Conservation (phyloP, 495 filamentous ascomycete genomes). For the Cenococcum geophilum region DNA sequence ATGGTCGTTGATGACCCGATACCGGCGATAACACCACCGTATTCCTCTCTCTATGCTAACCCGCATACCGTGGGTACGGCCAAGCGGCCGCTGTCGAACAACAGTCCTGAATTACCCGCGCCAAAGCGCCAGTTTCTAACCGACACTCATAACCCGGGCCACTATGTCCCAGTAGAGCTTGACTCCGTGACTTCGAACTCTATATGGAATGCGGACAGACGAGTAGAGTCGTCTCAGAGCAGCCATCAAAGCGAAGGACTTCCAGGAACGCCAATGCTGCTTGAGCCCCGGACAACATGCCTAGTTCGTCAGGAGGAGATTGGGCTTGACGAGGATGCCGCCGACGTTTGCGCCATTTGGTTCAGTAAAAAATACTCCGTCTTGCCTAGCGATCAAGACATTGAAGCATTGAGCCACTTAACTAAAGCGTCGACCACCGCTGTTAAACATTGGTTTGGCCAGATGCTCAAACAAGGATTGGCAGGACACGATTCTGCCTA, state of each 20-base stretch:
- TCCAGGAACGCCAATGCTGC: neutral
- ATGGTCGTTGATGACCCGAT: neutral
- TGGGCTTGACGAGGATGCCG: slow-evolving; percentile 26
- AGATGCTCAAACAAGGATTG: slow-evolving; percentile 24
- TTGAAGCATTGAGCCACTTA: slow-evolving; percentile 24
- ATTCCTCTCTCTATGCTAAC: neutral
- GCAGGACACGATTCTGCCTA: slow-evolving; percentile 27
- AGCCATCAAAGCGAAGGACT: no score
- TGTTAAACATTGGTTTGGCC: slow-evolving; percentile 26
- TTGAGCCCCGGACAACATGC: neutral
- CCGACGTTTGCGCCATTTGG: slow-evolving; percentile 28
- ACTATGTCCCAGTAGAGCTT: neutral
- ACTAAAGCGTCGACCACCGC: slow-evolving; percentile 20
- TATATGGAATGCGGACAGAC: neutral
- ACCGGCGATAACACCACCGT: neutral
- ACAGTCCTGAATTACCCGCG: neutral
- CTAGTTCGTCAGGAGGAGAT: slow-evolving; percentile 3
- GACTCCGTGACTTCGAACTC: neutral
- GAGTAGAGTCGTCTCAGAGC: no score
- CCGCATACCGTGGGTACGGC: neutral
- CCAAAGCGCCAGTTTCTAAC: neutral
- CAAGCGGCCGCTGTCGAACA: neutral
- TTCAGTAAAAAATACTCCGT: slow-evolving; percentile 22
- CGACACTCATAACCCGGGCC: neutral
- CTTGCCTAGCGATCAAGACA: slow-evolving; percentile 25